Conservation (phyloP, 192 early-diverging fungal species). For the Linnemannia elongata region DNA sequence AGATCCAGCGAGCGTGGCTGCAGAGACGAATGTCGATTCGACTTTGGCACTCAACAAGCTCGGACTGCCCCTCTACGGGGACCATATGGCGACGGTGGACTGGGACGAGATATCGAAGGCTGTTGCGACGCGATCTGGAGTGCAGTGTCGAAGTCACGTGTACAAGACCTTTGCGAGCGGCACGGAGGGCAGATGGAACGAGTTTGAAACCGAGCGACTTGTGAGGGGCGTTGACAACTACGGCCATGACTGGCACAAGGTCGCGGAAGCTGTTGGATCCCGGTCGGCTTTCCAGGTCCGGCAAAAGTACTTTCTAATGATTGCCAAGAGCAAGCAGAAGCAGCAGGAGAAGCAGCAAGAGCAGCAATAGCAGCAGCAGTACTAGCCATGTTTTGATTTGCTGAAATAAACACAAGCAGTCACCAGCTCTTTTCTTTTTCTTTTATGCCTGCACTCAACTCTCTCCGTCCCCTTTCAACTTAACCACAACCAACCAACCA, state of each 20-base stretch:
- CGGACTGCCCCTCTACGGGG: not conserved
- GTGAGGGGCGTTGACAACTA: not conserved
- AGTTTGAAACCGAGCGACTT: not conserved
- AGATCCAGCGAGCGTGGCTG: not conserved
- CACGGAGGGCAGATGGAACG: not conserved
- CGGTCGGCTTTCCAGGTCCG: slow-evolving; percentile 16
- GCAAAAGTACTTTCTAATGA: slow-evolving; percentile 1
- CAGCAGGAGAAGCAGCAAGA: not conserved
- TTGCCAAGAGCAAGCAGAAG: not conserved
- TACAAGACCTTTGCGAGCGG: not conserved
- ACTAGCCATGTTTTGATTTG: not conserved
- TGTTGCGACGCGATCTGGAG: slow-evolving; percentile 6
- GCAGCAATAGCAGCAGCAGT: not conserved
- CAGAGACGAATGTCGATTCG: not conserved
- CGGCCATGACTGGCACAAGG: slow-evolving; percentile 16
- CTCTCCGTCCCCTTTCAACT: not conserved
- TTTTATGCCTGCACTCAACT: not conserved
- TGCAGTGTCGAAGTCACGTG: slow-evolving; percentile 21
- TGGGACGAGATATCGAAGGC: not conserved
- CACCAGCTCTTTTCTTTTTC: slow-evolving; percentile 19
- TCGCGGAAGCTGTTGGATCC: slow-evolving; percentile 1
- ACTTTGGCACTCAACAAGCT: not conserved
- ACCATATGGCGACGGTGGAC: not conserved
- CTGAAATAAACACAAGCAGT: not conserved
- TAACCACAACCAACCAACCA: not conserved